Conservation (phyloP, 108 stramenopile species). For the Pelagomonas calceolata region DNA sequence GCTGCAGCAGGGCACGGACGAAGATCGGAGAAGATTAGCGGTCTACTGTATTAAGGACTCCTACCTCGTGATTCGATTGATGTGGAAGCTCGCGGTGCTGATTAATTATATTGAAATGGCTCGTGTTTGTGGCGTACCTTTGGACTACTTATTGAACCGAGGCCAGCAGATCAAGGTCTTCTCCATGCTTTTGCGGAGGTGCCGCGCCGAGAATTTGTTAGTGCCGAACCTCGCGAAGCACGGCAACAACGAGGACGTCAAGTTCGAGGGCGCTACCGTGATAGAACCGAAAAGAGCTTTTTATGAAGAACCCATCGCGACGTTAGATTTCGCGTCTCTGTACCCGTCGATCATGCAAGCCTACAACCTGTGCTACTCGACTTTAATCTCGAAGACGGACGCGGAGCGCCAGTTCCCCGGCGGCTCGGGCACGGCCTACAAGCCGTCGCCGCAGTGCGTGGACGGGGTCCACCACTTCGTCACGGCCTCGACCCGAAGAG, state of each 20-base stretch:
- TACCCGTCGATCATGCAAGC: slow-evolving; percentile 99
- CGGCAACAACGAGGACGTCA: slow-evolving; percentile 55
- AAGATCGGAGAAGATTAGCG: slow-evolving; percentile 90
- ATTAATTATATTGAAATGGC: slow-evolving; percentile 99
- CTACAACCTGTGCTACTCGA: slow-evolving; percentile 97
- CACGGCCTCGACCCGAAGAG: slow-evolving; percentile 73
- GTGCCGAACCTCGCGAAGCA: slow-evolving; percentile 81
- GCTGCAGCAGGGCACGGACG: slow-evolving; percentile 87
- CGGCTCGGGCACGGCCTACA: slow-evolving; percentile 73
- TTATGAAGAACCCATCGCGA: slow-evolving; percentile 95
- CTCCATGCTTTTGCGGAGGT: slow-evolving; percentile 92
- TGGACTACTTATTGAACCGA: slow-evolving; percentile 83
- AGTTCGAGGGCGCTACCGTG: slow-evolving; percentile 97
- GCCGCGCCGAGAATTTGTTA: slow-evolving; percentile 68
- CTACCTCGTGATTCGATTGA: slow-evolving; percentile 77
- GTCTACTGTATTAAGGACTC: slow-evolving; percentile 99
- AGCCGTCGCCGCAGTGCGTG: slow-evolving; percentile 31
- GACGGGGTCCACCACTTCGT: slow-evolving; percentile 62
- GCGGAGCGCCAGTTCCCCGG: slow-evolving; percentile 48
- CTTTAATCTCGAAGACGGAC: slow-evolving; percentile 66
- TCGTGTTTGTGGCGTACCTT: slow-evolving; percentile 94
- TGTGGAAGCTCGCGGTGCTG: slow-evolving; percentile 92
- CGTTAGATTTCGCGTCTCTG: slow-evolving; percentile 97
- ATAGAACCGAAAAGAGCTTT: slow-evolving; percentile 94
- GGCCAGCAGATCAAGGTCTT: slow-evolving; percentile 99